These are phyloP conservation scores for Circinella umbellata DNA, from an alignment of 371 early-diverging fungal species.

Conservation along the genomic window DNA sequence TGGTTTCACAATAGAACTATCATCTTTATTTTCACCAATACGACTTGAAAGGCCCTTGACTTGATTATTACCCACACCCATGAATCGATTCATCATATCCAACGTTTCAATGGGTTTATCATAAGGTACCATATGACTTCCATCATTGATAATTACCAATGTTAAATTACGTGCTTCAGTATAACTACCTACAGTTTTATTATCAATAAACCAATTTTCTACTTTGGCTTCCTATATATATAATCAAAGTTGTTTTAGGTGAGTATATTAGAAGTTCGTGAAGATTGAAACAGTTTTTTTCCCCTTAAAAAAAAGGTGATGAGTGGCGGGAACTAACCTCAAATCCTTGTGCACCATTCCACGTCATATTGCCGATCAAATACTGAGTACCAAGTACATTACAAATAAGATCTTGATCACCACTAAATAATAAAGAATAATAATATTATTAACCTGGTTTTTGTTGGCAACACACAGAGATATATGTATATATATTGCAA, in stretches of 20 bases:
- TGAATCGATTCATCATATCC: conserved; percentile 80
- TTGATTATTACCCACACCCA: conserved; percentile 55
- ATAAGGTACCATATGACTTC: conserved; percentile 86
- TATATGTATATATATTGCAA: too few relatives aligned
- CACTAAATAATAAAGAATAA: conserved; percentile 46
- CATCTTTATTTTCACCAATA: conserved; percentile 25
- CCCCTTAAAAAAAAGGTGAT: too few relatives aligned
- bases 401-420: conserved; percentile 85
- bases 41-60: conserved; percentile 39
- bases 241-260: too few relatives aligned
- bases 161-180: conserved; percentile 71
- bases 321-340: conserved; percentile 35
- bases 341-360: conserved; percentile 77
- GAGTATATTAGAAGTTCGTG: too few relatives aligned
- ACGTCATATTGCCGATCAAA: conserved; percentile 72
- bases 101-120: conserved; percentile 68
- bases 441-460: too few relatives aligned
- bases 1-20: not conserved
- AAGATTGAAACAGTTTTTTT: too few relatives aligned
- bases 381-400: conserved; percentile 76
- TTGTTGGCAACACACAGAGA: too few relatives aligned
- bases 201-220: conserved; percentile 63
- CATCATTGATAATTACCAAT: conserved; percentile 69
- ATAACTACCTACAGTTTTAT: conserved; percentile 58
- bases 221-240: too few relatives aligned